phyloP scores from a whole-genome alignment of 2,329 filamentous ascomycete genomes.

The Penicillium sp. region DNA sequence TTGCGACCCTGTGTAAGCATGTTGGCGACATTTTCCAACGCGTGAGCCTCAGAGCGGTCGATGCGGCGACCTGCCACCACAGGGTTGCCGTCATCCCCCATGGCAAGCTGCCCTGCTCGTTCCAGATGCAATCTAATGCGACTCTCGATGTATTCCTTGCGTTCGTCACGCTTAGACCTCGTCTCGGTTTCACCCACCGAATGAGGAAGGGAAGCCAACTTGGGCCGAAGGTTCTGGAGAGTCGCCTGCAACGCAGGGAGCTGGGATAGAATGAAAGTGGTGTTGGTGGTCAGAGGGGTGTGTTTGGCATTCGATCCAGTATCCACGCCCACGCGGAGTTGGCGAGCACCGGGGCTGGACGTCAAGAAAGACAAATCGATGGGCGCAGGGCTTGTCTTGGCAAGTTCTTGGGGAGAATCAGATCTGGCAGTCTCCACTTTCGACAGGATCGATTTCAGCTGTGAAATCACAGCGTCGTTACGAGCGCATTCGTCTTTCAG shows the following conservation, averaged over 20 bases:
- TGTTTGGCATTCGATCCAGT: constrained; percentile 32
- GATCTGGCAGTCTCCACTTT: constrained; percentile 18
- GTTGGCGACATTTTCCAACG: constrained; percentile 37
- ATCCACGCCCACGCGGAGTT: constrained; percentile 42
- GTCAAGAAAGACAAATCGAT: constrained; percentile 54
- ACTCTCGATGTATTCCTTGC: constrained; percentile 76
- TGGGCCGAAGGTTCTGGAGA: constrained; percentile 61
- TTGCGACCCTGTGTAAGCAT: constrained; percentile 31
- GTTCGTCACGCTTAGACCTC: constrained; percentile 60
- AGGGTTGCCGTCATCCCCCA: constrained; percentile 30
- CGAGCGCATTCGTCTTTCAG: constrained; percentile 63
- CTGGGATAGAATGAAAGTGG: constrained; percentile 72
- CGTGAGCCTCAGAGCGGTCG: constrained; percentile 37
- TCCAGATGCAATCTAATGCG: constrained; percentile 74
- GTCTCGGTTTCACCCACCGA: constrained; percentile 34
- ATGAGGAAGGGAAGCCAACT: constrained; percentile 47
- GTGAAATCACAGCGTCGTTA: constrained; percentile 64
- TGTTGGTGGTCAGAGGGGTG: constrained; percentile 43
- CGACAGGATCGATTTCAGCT: constrained; percentile 56
- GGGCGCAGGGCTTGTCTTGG: constrained; percentile 13
- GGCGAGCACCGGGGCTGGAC: constrained; percentile 43
- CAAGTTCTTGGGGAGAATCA: constrained; percentile 10
- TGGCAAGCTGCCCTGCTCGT: constrained; percentile 38
- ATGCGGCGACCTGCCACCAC: constrained; percentile 38
- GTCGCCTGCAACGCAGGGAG: constrained; percentile 70